Base-by-base conservation (phyloP, 2,329 filamentous ascomycete species). In the Aspergillus versicolor region DNA sequence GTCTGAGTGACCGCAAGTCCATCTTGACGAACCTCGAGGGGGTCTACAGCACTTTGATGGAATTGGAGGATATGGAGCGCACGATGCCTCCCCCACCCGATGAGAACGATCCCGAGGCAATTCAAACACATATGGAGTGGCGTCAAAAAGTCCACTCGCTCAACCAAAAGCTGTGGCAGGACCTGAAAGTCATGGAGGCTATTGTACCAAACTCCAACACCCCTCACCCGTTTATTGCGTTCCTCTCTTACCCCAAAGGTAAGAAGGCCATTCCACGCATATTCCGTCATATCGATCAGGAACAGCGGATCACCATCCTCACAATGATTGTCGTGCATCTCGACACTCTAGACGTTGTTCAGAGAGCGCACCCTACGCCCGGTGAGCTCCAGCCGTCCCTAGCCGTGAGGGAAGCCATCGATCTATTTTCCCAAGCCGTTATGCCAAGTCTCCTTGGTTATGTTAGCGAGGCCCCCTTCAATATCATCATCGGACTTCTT, bases 271-370 rank as follows among this genome's bases (percentile, higher is more conserved):
- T 99, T 59, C 92, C 92, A 49, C 91, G 94, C 54, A 90, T 97
- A 52, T 97, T 97, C 84, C 88, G 92, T 43, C 91, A 97, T 69
- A 90, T 97, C 52, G 89, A 90, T 62, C 89, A 92, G 61, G 90
- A 97, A 70, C 92, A 97, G 75, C 90, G 93, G 49, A 75, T 94
- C 21, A 97, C 92, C 1, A 91, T 97, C 61, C 82, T 99, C 61
- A 99, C 94, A 5, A 93, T 99, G 84, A 93, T 99, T 64, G 86
- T 96, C 58, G 88, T 97, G 51, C 92, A 97, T 67, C 86, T 99
- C 32, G 94, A 97, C 72, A 87, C 90, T 64, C 82, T 99, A 41
- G 92, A 97, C 67, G 93, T 99, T 49, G 88, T 97, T 57, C 87
- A 89, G 55, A 85, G 89, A 54, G 92, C 90, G 1, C 87, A 91